These are phyloP conservation scores for Epichloe uncinata DNA, from an alignment of 2,329 filamentous ascomycete genomes.

Conservation along the genomic window DNA sequence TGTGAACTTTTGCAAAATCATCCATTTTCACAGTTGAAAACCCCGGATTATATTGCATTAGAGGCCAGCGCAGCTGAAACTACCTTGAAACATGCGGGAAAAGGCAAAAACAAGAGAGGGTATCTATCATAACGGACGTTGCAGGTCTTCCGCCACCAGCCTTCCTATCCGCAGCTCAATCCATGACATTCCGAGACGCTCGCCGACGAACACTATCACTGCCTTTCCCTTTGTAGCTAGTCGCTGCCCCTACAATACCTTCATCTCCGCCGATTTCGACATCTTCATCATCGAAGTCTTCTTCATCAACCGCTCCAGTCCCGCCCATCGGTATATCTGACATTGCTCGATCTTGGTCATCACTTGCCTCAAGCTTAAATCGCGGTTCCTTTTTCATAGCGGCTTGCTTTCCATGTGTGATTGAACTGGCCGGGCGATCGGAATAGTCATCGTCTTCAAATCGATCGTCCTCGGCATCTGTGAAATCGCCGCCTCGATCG, in stretches of 20 bases:
- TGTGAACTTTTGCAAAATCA: not conserved
- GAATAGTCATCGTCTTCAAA: slow-evolving; percentile 17
- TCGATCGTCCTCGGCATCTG: slow-evolving; percentile 11
- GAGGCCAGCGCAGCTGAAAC: not conserved
- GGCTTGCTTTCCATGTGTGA: slow-evolving; percentile 27
- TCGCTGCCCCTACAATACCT: slow-evolving; percentile 39
- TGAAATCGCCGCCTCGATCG: slow-evolving; percentile 2
- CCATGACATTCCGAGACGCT: slow-evolving; percentile 13
- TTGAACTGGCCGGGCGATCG: slow-evolving; percentile 31
- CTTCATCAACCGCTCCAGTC: slow-evolving; percentile 35
- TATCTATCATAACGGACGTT: slow-evolving; percentile 5
- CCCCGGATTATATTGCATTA: not conserved
- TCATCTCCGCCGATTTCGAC: slow-evolving; percentile 13
- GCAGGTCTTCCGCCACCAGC: not conserved
- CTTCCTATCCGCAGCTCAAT: slow-evolving; percentile 4
- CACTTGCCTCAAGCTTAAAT: slow-evolving; percentile 22
- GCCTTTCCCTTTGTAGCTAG: slow-evolving; percentile 34
- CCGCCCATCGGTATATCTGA: slow-evolving; percentile 22
- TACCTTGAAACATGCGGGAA: not conserved
- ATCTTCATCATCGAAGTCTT: slow-evolving; percentile 25
- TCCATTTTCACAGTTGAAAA: not conserved
- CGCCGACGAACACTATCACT: slow-evolving; percentile 19
- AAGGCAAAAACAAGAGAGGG: not conserved
- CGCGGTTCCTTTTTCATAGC: slow-evolving; percentile 27
- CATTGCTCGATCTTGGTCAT: slow-evolving; percentile 14